Evolutionary conservation across 192 early-diverging fungal species (phyloP), one percentile per base, ranked within the genome.

Genomic region (Backusella luteola): DNA sequence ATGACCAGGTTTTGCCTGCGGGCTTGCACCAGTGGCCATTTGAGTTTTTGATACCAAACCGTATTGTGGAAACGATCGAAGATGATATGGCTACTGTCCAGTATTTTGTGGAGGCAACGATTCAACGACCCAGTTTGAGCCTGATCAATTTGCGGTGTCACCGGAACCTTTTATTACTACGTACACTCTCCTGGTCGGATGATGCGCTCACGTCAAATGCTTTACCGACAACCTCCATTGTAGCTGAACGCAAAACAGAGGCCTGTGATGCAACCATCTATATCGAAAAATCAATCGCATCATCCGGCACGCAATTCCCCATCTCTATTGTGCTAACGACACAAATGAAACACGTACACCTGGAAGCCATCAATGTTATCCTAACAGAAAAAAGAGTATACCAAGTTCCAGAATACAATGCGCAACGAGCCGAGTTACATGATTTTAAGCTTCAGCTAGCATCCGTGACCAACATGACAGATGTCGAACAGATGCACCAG

Each of bases 41-140:
- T 66, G 76, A 77, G 70, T 81, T 76, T 42, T 32, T 81, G 12
- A 53, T 81, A 44, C 73, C 80, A 9, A 81, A 81, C n/a, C 56
- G 35, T 21, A 19, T 77, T 52, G 75, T 76, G 5, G 80, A 81
- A 34, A 81, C 80, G 6, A 81, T 81, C 46, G 80, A 81, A 73
- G 80, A 81, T 49, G 80, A 81, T 3, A 74, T 66, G 32, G 80
- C 72, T 8, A 76, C 77, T 36, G 53, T 81, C 1, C 66, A 67
- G 29, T 81, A 81, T 59, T 70, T 69, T 44, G n/a, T 81, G 4
- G 69, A 67, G 5, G 76, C 80, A 2, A 73, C 80, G 15, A 36
- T 81, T 9, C 76, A 81, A 26, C 66, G 76, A 34, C 36, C 72
- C 1, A 56, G 76, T n/a, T 32, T 73, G 38, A 35, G 67, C 4